phyloP scores from a whole-genome alignment of 306 rosid genomes.

The Vachellia collinsii region DNA sequence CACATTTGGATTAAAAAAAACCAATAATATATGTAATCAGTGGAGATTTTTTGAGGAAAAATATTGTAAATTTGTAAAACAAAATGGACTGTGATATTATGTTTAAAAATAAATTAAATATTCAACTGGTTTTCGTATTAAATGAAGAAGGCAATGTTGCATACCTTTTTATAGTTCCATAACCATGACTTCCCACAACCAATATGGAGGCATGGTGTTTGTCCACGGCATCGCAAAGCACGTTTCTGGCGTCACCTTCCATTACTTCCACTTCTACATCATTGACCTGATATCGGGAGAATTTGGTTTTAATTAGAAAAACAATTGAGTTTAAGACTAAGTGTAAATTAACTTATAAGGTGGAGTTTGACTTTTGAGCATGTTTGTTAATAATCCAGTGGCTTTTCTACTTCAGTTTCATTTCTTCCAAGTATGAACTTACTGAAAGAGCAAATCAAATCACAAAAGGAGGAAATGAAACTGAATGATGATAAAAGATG shows the following conservation, averaged over 20 bases:
- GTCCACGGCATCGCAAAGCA: slow-evolving; percentile 69
- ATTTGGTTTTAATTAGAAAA: too few relatives aligned
- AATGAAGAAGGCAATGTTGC: too few relatives aligned
- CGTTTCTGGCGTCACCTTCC: slow-evolving; percentile 79
- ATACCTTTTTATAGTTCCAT: slow-evolving; percentile 82
- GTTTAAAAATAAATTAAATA: too few relatives aligned
- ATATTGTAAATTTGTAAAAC: too few relatives aligned
- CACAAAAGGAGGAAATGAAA: neutral
- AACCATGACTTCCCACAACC: slow-evolving; percentile 83
- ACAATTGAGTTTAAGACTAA: too few relatives aligned
- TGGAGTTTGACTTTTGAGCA: too few relatives aligned
- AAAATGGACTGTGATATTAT: too few relatives aligned
- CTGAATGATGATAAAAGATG: neutral
- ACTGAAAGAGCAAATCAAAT: neutral
- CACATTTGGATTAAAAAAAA: too few relatives aligned
- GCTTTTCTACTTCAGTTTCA: neutral
- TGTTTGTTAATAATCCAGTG: neutral
- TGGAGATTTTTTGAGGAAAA: too few relatives aligned
- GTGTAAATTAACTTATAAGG: too few relatives aligned
- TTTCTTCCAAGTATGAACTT: neutral
- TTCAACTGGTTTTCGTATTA: too few relatives aligned
- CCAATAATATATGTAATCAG: too few relatives aligned
- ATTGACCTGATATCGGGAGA: slow-evolving; percentile 39
- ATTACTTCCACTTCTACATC: slow-evolving; percentile 50
- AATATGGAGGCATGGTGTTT: slow-evolving; percentile 64